These are phyloP conservation scores for Thermomyces lanuginosus DNA, from an alignment of 2,329 filamentous ascomycete species.

Conservation along the genomic window DNA sequence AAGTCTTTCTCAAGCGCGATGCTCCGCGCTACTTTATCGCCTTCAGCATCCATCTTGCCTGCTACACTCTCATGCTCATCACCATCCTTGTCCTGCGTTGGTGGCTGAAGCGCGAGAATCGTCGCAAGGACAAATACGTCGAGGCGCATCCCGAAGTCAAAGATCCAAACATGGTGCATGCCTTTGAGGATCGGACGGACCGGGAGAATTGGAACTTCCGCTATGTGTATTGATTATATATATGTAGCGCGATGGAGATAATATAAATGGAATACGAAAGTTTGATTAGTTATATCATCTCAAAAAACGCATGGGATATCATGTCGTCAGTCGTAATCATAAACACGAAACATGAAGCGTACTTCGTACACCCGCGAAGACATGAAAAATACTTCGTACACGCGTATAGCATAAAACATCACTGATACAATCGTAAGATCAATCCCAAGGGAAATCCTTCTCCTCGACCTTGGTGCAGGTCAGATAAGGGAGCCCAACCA, in stretches of 20 bases:
- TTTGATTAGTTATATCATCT: neutral
- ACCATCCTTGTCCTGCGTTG: slow-evolving; percentile 43
- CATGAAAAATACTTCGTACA: too few relatives aligned
- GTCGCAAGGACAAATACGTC: slow-evolving; percentile 36
- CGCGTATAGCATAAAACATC: too few relatives aligned
- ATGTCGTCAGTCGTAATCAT: slow-evolving; percentile 7
- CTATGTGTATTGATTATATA: slow-evolving; percentile 33
- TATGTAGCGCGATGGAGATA: neutral
- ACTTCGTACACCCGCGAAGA: too few relatives aligned
- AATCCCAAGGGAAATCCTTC: slow-evolving; percentile 47
- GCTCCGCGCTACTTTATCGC: slow-evolving; percentile 52
- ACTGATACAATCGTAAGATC: too few relatives aligned
- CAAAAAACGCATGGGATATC: slow-evolving; percentile 5
- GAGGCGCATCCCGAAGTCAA: slow-evolving; percentile 25
- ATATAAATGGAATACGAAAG: neutral
- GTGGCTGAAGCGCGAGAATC: slow-evolving; percentile 43
- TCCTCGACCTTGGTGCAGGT: slow-evolving; percentile 48
- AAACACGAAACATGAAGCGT: too few relatives aligned
- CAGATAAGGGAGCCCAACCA: slow-evolving; percentile 41
- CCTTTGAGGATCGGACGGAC: slow-evolving; percentile 49
- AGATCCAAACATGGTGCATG: slow-evolving; percentile 32
- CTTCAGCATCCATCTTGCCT: slow-evolving; percentile 52
- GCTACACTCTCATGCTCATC: slow-evolving; percentile 45
- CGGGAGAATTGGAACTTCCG: slow-evolving; percentile 44
- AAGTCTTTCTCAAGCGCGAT: slow-evolving; percentile 47